These are phyloP conservation scores for Pyrus hybrid DNA, from an alignment of 331 rosid genomes.

Conservation along the genomic window DNA sequence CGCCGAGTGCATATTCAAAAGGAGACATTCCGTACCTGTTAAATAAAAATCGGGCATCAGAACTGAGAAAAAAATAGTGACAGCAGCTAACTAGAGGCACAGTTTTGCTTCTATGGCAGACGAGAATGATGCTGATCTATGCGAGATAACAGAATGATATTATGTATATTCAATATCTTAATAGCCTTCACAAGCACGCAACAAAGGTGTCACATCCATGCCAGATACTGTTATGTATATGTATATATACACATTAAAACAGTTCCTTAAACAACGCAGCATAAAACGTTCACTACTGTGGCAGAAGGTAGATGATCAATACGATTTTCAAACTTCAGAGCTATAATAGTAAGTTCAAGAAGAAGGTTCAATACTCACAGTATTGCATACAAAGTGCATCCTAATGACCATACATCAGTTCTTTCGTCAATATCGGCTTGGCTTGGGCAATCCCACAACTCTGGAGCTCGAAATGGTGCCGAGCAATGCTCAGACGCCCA, in stretches of 20 bases:
- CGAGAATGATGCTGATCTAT: not conserved
- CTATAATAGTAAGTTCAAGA: not conserved
- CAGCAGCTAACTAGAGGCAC: not conserved
- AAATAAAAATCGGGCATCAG: constrained; percentile 5
- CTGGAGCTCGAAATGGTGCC: constrained; percentile 98
- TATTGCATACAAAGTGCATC: constrained; percentile 95
- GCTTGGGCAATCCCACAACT: constrained; percentile 98
- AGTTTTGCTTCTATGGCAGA: not conserved
- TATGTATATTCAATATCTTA: too few relatives aligned
- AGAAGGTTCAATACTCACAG: constrained; percentile 47
- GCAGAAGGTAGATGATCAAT: not conserved
- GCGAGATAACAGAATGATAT: too few relatives aligned
- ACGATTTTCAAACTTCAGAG: not conserved
- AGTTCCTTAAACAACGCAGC: not conserved
- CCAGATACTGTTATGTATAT: not conserved
- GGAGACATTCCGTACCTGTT: constrained; percentile 94
- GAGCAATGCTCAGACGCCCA: constrained; percentile 99
- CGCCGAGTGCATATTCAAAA: constrained; percentile 95
- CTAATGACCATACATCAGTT: constrained; percentile 94
- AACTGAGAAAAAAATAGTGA: not conserved
- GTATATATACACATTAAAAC: not conserved
- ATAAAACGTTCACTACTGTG: not conserved
- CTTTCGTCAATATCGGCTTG: constrained; percentile 80
- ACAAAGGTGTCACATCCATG: not conserved
- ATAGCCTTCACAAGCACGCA: too few relatives aligned